Conservation (phyloP, 768 basidiomycete species). For the Mycena filopes region DNA sequence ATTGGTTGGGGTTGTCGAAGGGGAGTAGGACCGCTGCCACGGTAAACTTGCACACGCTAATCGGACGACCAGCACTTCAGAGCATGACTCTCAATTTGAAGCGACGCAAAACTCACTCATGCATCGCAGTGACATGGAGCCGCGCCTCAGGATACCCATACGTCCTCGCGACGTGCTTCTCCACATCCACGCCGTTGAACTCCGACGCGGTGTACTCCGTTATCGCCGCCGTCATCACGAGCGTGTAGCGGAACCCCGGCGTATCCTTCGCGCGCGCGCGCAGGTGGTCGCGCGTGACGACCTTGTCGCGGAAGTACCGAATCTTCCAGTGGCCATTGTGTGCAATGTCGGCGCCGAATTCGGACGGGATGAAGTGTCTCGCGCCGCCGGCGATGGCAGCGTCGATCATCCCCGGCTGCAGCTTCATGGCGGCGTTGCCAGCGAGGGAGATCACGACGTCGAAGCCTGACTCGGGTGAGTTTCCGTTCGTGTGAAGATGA, state of each 20-base stretch:
- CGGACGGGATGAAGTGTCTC: conserved; percentile 17
- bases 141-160: conserved; percentile 13
- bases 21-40: background rate
- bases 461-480: conserved; percentile 8
- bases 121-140: conserved; percentile 6
- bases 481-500: no score
- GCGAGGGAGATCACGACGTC: conserved; percentile 6
- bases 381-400: conserved; percentile 20
- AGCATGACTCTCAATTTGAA: no score
- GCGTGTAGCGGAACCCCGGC: conserved; percentile 8
- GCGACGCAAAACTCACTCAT: conserved; percentile 20
- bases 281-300: conserved; percentile 13
- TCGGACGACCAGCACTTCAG: no score
- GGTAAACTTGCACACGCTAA: conserved; percentile 5
- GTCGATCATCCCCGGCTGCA: conserved; percentile 19
- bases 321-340: conserved; percentile 1
- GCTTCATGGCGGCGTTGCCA: conserved; percentile 9
- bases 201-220: conserved; percentile 2
- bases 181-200: conserved; percentile 11
- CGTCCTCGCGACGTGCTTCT: conserved; percentile 10
- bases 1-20: background rate
- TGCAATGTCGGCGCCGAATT: conserved; percentile 9
- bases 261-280: conserved; percentile 1
- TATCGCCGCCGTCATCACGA: background rate
- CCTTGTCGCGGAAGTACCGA: conserved; percentile 23